Percentiles rank a stretch among this genome's conserved stretches.
Evolutionary conservation across 108 stramenopile species (phyloP).

Genomic region (Cyclotella choctawhatcheeana): DNA sequence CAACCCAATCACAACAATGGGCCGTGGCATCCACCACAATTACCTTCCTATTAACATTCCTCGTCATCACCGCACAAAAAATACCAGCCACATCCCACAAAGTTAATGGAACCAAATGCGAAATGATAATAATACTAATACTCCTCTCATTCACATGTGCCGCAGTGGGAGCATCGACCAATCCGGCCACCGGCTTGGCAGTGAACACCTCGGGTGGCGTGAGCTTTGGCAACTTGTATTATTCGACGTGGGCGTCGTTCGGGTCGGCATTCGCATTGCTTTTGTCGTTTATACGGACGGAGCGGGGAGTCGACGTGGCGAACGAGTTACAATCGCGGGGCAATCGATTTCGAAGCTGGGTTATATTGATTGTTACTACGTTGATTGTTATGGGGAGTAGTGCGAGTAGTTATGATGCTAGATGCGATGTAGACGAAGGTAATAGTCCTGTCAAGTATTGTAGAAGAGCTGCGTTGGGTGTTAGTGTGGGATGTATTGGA

Average conservation of each 20-base stretch:
- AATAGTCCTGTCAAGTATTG: conserved; percentile 48
- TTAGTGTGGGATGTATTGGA: conserved; percentile 69
- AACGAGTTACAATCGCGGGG: conserved; percentile 68
- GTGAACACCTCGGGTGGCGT: conserved; percentile 56
- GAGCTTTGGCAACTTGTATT: conserved; percentile 83
- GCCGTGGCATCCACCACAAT: conserved; percentile 32
- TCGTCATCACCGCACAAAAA: conserved; percentile 18
- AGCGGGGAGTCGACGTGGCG: conserved; percentile 73
- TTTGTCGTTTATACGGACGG: conserved; percentile 64
- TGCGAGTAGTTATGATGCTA: conserved; percentile 68
- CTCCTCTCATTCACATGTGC: conserved; percentile 18
- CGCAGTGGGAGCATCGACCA: conserved; percentile 28
- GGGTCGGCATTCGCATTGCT: conserved; percentile 45
- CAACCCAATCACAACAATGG: conserved; percentile 23
- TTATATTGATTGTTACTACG: conserved; percentile 59
- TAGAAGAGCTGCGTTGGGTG: conserved; percentile 74
- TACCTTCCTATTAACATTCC: conserved; percentile 39
- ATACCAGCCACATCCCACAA: conserved; percentile 3
- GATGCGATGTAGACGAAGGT: conserved; percentile 44
- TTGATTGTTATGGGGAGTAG: conserved; percentile 81
- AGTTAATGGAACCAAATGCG: conserved; percentile 31
- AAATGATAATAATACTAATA: conserved; percentile 19
- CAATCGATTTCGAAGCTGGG: conserved; percentile 70
- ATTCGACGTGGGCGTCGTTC: conserved; percentile 55
- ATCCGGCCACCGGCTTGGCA: conserved; percentile 59